Evolutionary conservation across 2,329 filamentous ascomycete species (phyloP), one percentile per base, ranked within the genome.

Genomic region (Hypoxylon sp.): DNA sequence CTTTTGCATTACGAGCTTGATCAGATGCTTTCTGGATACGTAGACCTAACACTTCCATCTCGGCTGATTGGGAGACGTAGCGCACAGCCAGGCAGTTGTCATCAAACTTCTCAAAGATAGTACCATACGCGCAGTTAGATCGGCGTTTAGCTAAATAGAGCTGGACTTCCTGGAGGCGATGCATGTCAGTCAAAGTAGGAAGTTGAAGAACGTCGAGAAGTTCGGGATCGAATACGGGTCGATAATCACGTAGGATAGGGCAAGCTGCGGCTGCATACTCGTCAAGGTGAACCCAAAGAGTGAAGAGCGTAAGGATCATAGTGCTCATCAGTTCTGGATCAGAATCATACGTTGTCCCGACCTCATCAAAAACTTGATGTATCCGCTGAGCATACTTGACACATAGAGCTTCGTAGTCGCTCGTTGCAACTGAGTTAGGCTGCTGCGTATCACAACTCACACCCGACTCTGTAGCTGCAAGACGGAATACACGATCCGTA

Each of bases 231-330:
- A 92, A 86, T 0, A 81, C 78, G 0, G 89, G 86, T 11, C 85
- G 80, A 58, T 85, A 90, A 0, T 86, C 77, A 0, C 53, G 31
- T 0, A 92, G 76, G 0, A 91, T 74, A 0, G 84, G 84, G 51
- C 81, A 87, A 0, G 69, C 66, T 0, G 48, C 10, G 0, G 81
- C 76, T 0, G 85, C 84, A n/a, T 74, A 76, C 10, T 78, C 72
- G 67, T 92, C 90, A 75, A 91, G 82, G 1, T 75, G 72, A 2
- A 85, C 74, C 90, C 89, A 92, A 0, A 90, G 70, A 54, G 88
- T 84, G 73, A 91, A 83, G 0, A 88, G 47, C 6, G 79, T 82
- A 1, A 92, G 80, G 0, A 91, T 76, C 71, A 86, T 82, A 0
- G 77, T 63, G 29, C 88, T 89, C 70, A 82, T 84, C 24, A 85